Percentiles rank a stretch among this genome's conserved stretches.
phyloP scores from a whole-genome alignment of 805 yeast species.

The Wickerhamomyces chaumierensis region DNA sequence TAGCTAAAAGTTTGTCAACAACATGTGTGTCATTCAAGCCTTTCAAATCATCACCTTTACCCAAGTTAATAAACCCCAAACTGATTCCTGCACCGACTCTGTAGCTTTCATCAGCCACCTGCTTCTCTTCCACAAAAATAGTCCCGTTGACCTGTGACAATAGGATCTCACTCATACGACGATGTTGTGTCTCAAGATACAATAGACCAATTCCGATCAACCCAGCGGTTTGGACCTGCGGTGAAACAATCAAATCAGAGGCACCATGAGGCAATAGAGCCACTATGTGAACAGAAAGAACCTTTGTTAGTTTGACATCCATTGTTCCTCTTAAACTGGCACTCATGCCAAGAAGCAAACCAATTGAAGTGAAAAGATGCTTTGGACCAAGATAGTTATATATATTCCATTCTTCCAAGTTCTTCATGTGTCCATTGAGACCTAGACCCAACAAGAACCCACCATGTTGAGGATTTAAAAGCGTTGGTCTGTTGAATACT shows the following conservation, averaged over 20 bases:
- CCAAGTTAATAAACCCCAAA: conserved; percentile 74
- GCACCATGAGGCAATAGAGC: conserved; percentile 89
- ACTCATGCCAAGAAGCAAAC: conserved; percentile 82
- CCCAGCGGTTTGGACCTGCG: conserved; percentile 85
- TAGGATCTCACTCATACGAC: conserved; percentile 76
- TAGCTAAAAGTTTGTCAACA: conserved; percentile 44
- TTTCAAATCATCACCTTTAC: conserved; percentile 52
- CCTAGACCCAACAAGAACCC: conserved; percentile 93
- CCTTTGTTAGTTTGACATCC: conserved; percentile 83
- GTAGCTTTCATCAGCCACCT: conserved; percentile 64
- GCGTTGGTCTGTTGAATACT: conserved; percentile 68
- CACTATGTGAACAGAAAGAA: conserved; percentile 83
- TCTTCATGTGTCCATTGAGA: conserved; percentile 73
- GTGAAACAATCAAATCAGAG: conserved; percentile 73
- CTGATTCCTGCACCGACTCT: conserved; percentile 83
- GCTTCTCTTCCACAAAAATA: conserved; percentile 40
- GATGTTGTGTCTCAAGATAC: conserved; percentile 66
- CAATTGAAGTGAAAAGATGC: conserved; percentile 74
- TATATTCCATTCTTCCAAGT: conserved; percentile 91
- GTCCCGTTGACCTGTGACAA: conserved; percentile 55
- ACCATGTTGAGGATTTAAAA: conserved; percentile 73
- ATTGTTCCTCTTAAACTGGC: conserved; percentile 76
- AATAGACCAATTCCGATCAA: conserved; percentile 81
- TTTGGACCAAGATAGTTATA: conserved; percentile 89
- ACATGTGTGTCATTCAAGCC: conserved; percentile 54